Base-by-base conservation (phyloP, 2,329 filamentous ascomycete genomes). In the Xylogone sp. region DNA sequence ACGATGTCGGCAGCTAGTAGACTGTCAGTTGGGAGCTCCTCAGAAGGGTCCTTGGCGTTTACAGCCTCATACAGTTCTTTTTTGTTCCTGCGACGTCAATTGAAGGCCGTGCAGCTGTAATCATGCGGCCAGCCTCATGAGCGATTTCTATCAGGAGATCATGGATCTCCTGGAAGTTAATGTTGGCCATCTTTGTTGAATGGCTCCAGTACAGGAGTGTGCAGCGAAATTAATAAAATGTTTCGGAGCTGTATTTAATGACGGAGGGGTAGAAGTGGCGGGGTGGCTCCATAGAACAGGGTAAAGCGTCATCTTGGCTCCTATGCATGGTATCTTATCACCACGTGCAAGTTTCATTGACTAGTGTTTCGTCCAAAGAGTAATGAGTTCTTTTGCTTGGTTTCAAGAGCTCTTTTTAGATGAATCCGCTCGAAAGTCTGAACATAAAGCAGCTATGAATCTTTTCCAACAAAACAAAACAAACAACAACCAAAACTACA, bases 101-200 rank as follows among this genome's bases (percentile, higher is more conserved):
- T 43, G 75, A 75, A 1, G 82, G 82, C 57, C 83, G 82, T 29
- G 84, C 83, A 1, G 73, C 71, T 48, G 82, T 68, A 58, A 87
- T 86, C 79, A 83, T 84, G 51, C 71, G 68, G 58, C 84, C 84
- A n/a, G 84, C 84, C 68, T 81, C 78, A 56, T 79, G 76, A 64
- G 83, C 84, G 51, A 86, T 70, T 47, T 70, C 65, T 60, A 86
- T 68, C 56, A 87, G 72, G 47, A 77, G 77, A 67, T 86, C 80
- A 59, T 81, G 83, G 56, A 87, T 75, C 48, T 79, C 75, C 62
- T 83, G 74, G 48, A 86, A 72, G 62, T 87, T 75, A 58, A 84
- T 69, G 49, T 76, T 71, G 13, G 76, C 69, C 82, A 84, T 84
- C 10, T 48, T 52, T 39, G 34, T 16, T 9, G 4, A 13, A 39